Percentiles rank a stretch among this genome's conserved stretches.
Evolutionary conservation across 2,329 filamentous ascomycete species (phyloP).

Genomic region (Xylariaceae sp.): DNA sequence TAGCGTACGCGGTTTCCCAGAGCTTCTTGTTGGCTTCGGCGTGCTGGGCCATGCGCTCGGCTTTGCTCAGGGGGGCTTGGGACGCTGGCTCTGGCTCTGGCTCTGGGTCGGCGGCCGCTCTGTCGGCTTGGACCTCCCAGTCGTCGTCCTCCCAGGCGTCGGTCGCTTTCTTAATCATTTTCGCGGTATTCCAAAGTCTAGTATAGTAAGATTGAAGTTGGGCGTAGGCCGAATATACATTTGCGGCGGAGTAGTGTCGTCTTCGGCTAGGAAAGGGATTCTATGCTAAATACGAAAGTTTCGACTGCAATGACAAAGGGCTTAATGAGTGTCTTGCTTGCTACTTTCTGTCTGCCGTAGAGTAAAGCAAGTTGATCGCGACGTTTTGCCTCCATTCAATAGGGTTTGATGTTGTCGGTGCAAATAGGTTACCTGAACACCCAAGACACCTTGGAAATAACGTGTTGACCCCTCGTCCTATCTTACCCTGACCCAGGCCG

Average conservation of each 20-base stretch:
- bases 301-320: too few species aligned
- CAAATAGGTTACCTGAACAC: too few species aligned
- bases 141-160: conserved; percentile 87
- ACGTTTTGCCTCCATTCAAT: too few species aligned
- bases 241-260: too few species aligned
- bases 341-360: too few species aligned
- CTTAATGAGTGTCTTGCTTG: too few species aligned
- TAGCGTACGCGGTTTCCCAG: conserved; percentile 84
- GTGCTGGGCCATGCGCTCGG: conserved; percentile 75
- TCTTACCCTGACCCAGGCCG: background rate
- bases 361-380: too few species aligned
- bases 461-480: too few species aligned
- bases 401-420: too few species aligned
- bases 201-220: background rate
- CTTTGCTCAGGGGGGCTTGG: conserved; percentile 56
- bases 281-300: too few species aligned
- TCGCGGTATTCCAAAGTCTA: background rate
- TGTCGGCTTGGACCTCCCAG: conserved; percentile 78
- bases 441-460: too few species aligned
- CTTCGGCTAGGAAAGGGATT: too few species aligned
- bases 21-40: conserved; percentile 78
- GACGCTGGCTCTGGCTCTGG: conserved; percentile 30
- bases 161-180: conserved; percentile 11
- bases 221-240: background rate
- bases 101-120: conserved; percentile 32